Conservation (phyloP, 1,284 basidiomycete species). For the Puccinia sorghi region DNA sequence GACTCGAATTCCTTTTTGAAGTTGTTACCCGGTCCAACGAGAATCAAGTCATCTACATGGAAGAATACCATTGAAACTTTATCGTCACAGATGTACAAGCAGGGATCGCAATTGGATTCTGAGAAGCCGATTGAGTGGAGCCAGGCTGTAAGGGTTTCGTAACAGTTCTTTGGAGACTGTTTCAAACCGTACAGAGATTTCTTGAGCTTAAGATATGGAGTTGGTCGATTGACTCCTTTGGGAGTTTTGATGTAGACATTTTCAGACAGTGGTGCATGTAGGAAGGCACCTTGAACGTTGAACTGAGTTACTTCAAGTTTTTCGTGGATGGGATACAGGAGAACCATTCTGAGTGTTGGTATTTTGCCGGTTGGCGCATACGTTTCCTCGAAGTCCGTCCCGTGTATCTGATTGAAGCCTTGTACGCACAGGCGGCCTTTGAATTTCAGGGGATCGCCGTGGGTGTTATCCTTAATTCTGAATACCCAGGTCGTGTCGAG, state of each 20-base stretch:
- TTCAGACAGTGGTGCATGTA: neutral
- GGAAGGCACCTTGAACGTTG: neutral
- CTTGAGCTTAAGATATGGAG: neutral
- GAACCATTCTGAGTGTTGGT: neutral
- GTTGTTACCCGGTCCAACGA: no score
- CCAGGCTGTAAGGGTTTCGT: no score
- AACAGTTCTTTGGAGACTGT: neutral
- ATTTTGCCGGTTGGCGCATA: neutral
- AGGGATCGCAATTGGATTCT: no score
- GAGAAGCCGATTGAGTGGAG: no score
- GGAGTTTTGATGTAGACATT: neutral
- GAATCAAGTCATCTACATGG: no score
- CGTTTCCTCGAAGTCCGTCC: neutral
- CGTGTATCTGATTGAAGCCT: neutral
- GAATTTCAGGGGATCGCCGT: no score
- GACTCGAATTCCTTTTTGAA: no score
- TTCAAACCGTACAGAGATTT: neutral
- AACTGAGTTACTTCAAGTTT: neutral
- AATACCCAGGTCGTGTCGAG: no score
- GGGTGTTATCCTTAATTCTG: no score
- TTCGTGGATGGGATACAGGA: neutral
- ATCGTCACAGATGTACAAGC: no score
- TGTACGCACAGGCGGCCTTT: neutral
- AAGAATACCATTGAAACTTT: no score
- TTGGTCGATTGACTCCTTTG: neutral